A percentile compares a stretch with the other conserved stretches of the same genome.
Evolutionary conservation across 495 filamentous ascomycete genomes (phyloP).

Genomic region (Hypoxylon lenormandii): DNA sequence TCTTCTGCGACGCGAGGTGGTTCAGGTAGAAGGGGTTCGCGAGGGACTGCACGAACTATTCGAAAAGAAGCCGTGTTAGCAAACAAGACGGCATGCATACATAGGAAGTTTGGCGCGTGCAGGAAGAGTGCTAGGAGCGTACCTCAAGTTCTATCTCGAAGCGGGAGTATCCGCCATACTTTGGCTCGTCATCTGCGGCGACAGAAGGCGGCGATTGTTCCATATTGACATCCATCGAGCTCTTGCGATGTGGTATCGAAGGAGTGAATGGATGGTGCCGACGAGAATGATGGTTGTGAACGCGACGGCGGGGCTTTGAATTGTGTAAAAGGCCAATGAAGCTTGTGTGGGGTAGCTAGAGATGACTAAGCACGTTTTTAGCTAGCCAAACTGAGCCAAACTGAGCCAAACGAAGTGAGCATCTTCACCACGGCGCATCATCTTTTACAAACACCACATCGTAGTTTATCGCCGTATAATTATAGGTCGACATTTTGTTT

Average conservation of each 20-base stretch:
- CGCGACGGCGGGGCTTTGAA: not conserved
- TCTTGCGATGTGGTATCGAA: not conserved
- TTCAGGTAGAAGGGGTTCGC: slow-evolving; percentile 86
- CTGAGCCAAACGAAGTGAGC: too few species aligned
- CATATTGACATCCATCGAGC: slow-evolving; percentile 41
- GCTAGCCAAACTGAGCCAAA: too few species aligned
- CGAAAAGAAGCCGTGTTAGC: not conserved
- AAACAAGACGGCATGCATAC: not conserved
- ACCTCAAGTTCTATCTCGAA: slow-evolving; percentile 83
- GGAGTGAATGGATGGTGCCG: not conserved
- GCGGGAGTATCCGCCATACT: slow-evolving; percentile 73
- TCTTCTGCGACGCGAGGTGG: slow-evolving; percentile 76
- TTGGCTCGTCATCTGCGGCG: slow-evolving; percentile 55
- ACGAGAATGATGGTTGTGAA: not conserved
- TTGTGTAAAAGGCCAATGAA: slow-evolving; percentile 7
- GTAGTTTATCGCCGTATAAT: too few species aligned
- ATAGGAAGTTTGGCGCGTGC: not conserved
- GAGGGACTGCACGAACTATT: slow-evolving; percentile 85
- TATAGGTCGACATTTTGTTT: too few species aligned
- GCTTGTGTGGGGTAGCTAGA: slow-evolving; percentile 23
- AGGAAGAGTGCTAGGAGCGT: slow-evolving; percentile 1
- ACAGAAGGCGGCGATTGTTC: slow-evolving; percentile 45
- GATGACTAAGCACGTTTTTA: too few species aligned
- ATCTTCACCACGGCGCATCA: too few species aligned
- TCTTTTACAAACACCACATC: too few species aligned